These are phyloP conservation scores for Tetrapisispora arboricola DNA, from an alignment of 805 yeast species.

Conservation along the genomic window DNA sequence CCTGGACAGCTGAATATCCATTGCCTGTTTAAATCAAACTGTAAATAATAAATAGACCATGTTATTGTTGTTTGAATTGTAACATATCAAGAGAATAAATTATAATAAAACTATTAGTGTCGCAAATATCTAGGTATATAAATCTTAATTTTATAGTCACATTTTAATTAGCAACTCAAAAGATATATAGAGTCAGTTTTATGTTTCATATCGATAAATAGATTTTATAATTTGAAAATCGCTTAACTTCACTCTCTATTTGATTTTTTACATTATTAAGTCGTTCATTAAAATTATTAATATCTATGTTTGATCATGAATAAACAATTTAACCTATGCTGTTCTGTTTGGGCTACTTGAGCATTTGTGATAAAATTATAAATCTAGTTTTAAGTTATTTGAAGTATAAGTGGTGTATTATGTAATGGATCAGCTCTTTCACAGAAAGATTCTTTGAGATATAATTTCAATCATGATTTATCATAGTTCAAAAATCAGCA, in stretches of 20 bases:
- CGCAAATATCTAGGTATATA: too few relatives aligned
- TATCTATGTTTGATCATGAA: conserved; percentile 46
- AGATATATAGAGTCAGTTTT: too few relatives aligned
- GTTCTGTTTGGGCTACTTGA: conserved; percentile 85
- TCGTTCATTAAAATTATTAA: conserved; percentile 58
- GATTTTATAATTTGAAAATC: too few relatives aligned
- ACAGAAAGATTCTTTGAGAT: conserved; percentile 85
- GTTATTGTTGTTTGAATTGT: too few relatives aligned
- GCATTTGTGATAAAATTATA: conserved; percentile 96
- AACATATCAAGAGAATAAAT: too few relatives aligned
- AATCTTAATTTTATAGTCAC: too few relatives aligned
- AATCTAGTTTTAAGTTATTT: conserved; percentile 98
- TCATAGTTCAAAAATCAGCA: conserved; percentile 95
- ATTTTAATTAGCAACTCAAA: too few relatives aligned
- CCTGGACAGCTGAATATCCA: conserved; percentile 89
- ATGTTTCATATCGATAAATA: too few relatives aligned
- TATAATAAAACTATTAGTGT: too few relatives aligned
- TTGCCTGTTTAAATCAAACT: conserved; percentile 27
- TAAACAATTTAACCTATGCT: conserved; percentile 81
- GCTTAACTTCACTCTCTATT: too few relatives aligned
- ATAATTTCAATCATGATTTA: conserved; percentile 97
- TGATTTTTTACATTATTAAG: too few relatives aligned
- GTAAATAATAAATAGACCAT: not conserved
- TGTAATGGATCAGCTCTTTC: conserved; percentile 98
- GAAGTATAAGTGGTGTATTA: conserved; percentile 91